Evolutionary conservation across 148 eudicot genomes (phyloP), one percentile per base, ranked within the genome.

Genomic region (Rhododendron molle): DNA sequence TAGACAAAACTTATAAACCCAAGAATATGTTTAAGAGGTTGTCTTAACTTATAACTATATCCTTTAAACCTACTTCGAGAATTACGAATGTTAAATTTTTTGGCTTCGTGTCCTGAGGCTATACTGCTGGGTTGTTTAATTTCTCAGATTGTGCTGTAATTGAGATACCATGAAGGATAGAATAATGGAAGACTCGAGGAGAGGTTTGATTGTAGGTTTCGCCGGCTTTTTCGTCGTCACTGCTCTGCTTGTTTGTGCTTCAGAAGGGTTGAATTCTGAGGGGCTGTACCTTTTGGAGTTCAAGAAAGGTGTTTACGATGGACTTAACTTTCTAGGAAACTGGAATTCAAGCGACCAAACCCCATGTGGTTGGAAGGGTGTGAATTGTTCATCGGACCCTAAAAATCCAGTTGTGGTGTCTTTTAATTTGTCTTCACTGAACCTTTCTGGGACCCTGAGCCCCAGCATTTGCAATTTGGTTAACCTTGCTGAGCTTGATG

Each of bases 281-380:
- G 99, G 99, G 50, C 23, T 89, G 23, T 89, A 88, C 84, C 96
- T 97, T 40, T 34, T 94, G 38, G 93, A 95, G 86, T 89, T 97
- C 58, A 97, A 92, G 89, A 88, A 90, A 76, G 88, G 83, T 38
- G 71, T 95, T 77, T 34, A 43, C 16, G 99, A 97, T 86, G 79
- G 72, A 73, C 85, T 43, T 76, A 91, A 91, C 74, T 1, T 86
- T 86, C 89, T 97, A 83, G 85, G 88, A 5, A 92, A 88, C 76
- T 97, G 99, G 98, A 88, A 91, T 83, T 78, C 90, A 36, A 82
- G 60, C 86, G 96, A 94, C 85, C 78, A 87, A 76, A 94, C 98
- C 73, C 99, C 99, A 14, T 97, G 99, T 89, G 74, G 80, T 76
- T 97, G 99, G 99, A 82, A 18, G 13, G 99, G 98, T 87, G 99